Evolutionary conservation across 441 rosid genomes (phyloP).

Genomic region (Adansonia grandidieri): DNA sequence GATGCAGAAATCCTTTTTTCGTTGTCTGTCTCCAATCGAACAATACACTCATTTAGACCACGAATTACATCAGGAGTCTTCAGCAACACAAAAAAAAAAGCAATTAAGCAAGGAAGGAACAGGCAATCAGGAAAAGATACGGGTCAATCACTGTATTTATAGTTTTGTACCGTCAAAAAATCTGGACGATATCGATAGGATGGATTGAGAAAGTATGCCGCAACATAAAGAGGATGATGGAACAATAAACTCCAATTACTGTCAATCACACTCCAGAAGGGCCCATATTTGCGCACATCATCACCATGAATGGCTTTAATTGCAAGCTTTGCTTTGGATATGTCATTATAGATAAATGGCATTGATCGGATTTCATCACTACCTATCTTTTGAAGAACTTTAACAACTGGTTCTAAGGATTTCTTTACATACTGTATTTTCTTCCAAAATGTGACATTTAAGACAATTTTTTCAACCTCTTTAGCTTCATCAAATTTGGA

Average conservation of each 20-base stretch:
- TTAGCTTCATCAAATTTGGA: slow-evolving; percentile 70
- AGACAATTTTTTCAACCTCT: slow-evolving; percentile 75
- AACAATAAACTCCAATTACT: slow-evolving; percentile 71
- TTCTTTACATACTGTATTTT: slow-evolving; percentile 70
- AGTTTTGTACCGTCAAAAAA: slow-evolving; percentile 61
- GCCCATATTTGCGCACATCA: slow-evolving; percentile 72
- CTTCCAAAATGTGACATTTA: slow-evolving; percentile 81
- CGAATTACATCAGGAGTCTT: slow-evolving; percentile 81
- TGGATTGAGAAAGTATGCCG: slow-evolving; percentile 93
- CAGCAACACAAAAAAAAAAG: slow-evolving; percentile 23
- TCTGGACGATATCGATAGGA: slow-evolving; percentile 74
- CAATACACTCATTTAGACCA: slow-evolving; percentile 86
- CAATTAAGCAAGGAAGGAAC: slow-evolving; percentile 16
- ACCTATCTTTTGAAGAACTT: slow-evolving; percentile 67
- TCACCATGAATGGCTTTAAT: slow-evolving; percentile 71
- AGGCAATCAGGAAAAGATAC: not conserved
- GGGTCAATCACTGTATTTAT: slow-evolving; percentile 22
- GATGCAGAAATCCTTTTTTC: slow-evolving; percentile 74
- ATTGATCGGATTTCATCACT: slow-evolving; percentile 56
- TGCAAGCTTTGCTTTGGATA: slow-evolving; percentile 68
- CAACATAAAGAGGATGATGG: slow-evolving; percentile 84
- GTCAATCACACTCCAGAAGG: slow-evolving; percentile 83
- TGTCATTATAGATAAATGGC: slow-evolving; percentile 70
- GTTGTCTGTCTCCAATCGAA: slow-evolving; percentile 75
- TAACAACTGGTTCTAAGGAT: slow-evolving; percentile 75